Conservation (phyloP, 768 basidiomycete species). For the Solioccasus polychromus region DNA sequence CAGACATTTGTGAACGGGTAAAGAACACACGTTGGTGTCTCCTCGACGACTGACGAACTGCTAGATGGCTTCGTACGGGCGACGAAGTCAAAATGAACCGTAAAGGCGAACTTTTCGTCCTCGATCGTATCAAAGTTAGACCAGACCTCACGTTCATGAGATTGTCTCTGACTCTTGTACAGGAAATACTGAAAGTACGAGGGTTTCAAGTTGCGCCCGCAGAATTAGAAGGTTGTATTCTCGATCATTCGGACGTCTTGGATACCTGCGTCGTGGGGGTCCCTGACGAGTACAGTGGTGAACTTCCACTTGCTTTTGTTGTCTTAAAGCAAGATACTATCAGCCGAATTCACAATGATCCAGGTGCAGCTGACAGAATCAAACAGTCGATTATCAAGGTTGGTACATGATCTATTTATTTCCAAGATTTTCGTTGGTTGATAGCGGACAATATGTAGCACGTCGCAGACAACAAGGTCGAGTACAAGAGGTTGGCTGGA, state of each 20-base stretch:
- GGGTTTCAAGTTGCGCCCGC: slow-evolving; percentile 61
- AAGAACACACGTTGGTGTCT: neutral
- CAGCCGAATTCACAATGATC: slow-evolving; percentile 31
- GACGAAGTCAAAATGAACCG: slow-evolving; percentile 68
- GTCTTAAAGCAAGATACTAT: slow-evolving; percentile 45
- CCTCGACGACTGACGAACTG: neutral
- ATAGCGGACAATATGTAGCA: slow-evolving; percentile 34
- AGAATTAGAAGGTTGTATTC: slow-evolving; percentile 63
- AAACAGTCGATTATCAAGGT: slow-evolving; percentile 57
- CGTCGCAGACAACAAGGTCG: slow-evolving; percentile 54
- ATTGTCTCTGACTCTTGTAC: neutral
- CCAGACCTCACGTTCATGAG: neutral
- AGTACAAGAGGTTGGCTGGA: slow-evolving; percentile 60
- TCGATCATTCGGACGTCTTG: slow-evolving; percentile 56
- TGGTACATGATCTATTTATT: neutral
- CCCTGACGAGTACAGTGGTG: slow-evolving; percentile 75
- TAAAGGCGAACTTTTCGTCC: slow-evolving; percentile 60
- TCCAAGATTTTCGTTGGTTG: neutral
- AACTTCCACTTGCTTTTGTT: slow-evolving; percentile 70
- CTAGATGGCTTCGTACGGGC: slow-evolving; percentile 67
- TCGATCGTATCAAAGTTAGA: slow-evolving; percentile 71
- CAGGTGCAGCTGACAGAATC: slow-evolving; percentile 33
- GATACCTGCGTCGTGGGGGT: slow-evolving; percentile 67
- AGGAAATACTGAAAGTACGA: slow-evolving; percentile 74
- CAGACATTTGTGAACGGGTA: slow-evolving; percentile 58